A percentile compares a stretch with the other conserved stretches of the same genome.
phyloP scores from a whole-genome alignment of 164 flowering plant species.

The Malania oleifera region DNA sequence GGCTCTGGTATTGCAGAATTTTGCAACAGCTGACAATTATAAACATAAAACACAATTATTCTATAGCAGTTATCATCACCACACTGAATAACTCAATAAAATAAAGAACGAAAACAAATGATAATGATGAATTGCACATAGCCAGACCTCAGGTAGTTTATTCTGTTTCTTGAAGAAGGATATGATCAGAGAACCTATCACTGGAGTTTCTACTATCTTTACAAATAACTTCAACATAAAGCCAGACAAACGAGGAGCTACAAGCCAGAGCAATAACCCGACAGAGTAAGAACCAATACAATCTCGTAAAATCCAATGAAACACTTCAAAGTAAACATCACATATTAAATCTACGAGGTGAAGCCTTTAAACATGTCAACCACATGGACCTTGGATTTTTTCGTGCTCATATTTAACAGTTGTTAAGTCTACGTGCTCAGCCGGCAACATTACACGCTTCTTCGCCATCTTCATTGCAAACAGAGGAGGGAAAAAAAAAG shows the following conservation, averaged over 20 bases:
- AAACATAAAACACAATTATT: too few species aligned
- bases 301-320: too few species aligned
- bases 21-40: constrained; percentile 51
- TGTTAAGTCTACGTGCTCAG: constrained; percentile 47
- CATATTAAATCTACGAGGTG: too few species aligned
- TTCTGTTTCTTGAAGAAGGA: constrained; percentile 58
- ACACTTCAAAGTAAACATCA: neutral
- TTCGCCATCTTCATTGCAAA: constrained; percentile 38
- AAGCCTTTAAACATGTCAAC: neutral
- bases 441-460: constrained; percentile 56
- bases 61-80: too few species aligned
- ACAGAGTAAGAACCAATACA: too few species aligned
- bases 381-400: constrained; percentile 37
- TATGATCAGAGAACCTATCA: constrained; percentile 48
- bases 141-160: constrained; percentile 49
- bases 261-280: too few species aligned
- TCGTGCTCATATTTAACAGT: constrained; percentile 49
- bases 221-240: constrained; percentile 51
- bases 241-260: constrained; percentile 82
- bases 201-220: constrained; percentile 47
- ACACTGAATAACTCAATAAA: neutral
- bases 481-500: too few species aligned
- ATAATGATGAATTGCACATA: neutral
- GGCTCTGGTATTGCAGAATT: constrained; percentile 76
- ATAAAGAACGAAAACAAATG: neutral